phyloP scores from a whole-genome alignment of 345 rosid species.

The Rhodomyrtus tomentosa region DNA sequence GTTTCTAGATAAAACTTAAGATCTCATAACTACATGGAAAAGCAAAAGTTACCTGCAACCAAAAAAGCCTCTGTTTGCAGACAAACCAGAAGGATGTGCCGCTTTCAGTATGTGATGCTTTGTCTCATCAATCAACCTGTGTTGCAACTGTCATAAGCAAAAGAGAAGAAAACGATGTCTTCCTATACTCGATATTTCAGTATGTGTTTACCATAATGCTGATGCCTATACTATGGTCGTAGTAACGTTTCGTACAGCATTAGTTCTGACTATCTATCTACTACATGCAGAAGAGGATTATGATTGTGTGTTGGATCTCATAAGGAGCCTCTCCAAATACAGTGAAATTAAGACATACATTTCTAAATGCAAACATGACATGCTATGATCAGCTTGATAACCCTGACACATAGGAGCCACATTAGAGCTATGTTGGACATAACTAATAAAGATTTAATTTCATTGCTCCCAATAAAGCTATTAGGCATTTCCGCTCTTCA shows the following conservation, averaged over 20 bases:
- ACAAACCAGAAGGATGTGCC: constrained; percentile 99
- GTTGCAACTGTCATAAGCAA: neutral
- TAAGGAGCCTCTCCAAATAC: neutral
- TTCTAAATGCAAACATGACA: neutral
- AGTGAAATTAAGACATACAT: neutral
- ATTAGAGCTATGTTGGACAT: neutral
- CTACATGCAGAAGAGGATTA: neutral
- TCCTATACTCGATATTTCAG: neutral
- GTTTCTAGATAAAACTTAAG: neutral
- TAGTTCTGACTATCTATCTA: neutral
- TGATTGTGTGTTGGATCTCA: neutral
- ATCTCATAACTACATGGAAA: neutral
- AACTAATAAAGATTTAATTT: neutral
- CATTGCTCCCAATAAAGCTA: neutral
- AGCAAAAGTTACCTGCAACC: constrained; percentile 70
- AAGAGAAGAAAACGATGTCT: neutral
- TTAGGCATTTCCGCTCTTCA: neutral
- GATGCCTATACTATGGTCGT: neutral
- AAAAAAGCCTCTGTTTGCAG: constrained; percentile 92
- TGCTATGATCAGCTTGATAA: neutral
- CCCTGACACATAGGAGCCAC: neutral
- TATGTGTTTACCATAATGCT: neutral
- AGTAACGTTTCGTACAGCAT: neutral
- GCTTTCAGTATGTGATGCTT: constrained; percentile 92
- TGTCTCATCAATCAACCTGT: constrained; percentile 75